Evolutionary conservation across 495 filamentous ascomycete genomes (phyloP), one percentile per base, ranked within the genome.

Genomic region (Aspergillus diversus): DNA sequence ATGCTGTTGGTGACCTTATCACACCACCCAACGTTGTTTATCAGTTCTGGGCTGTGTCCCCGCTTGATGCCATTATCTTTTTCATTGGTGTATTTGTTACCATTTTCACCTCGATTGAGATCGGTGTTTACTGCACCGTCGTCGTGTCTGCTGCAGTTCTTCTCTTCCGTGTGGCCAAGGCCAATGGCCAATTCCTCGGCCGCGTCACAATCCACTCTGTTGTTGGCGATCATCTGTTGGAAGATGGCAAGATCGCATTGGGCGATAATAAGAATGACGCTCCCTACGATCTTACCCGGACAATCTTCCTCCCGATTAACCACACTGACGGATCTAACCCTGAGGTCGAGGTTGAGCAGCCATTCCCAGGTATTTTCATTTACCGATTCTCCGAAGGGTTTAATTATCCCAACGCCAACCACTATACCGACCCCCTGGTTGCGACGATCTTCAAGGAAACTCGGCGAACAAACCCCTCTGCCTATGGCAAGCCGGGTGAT

Each of bases 351-450:
- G 79, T 96, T 8, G 79, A 89, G 60, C 87, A 84, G 63, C 95
- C 95, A 7, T 93, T 93, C 70, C 93, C 95, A 0, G 95, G 95
- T 61, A 87, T 99, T 68, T 98, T 98, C 80, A 97, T 99, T 73
- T 99, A 97, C 78, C 87, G 95, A 46, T 98, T 99, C 78, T 89
- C 92, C 5, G 95, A 99, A 79, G 93, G 93, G 39, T 97, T 96
- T 82, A 93, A 95, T 79, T 99, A 97, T 68, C 92, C 93, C 62
- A 99, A 97, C 68, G 92, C 92, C 34, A 90, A 90, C 71, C 91
- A 95, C 75, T 96, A 96, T 72, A 86, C 96, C 34, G 93, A 97
- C 70, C 80, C 87, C 65, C 84, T 99, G 67, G 86, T 90, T 12
- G 69, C 77, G 12, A 84, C 84, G 65, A 91, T 99, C 63, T 92